Conservation (phyloP, 257 asterid genomes). For the Solanum paucissectum region DNA sequence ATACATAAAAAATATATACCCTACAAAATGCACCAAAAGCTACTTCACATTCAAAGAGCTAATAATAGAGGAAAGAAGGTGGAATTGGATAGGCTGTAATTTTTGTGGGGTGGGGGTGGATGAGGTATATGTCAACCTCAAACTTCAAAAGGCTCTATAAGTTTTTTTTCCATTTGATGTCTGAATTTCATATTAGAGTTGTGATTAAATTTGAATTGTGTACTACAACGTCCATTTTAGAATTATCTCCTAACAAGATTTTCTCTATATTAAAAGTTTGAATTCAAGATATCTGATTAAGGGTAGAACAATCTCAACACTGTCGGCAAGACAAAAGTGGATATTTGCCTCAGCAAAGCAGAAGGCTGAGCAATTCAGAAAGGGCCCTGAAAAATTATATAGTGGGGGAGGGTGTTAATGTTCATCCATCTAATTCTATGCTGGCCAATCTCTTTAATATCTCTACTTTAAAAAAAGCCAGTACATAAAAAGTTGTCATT, state of each 20-base stretch:
- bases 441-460: not conserved
- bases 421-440: not conserved
- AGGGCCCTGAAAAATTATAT: not conserved
- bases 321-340: not conserved
- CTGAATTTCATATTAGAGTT: not conserved
- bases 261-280: fast-evolving
- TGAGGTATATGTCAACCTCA: not conserved
- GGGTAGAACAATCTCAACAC: not conserved
- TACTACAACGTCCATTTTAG: fast-evolving
- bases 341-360: not conserved
- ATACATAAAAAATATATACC: not conserved
- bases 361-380: not conserved
- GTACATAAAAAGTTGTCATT: not conserved
- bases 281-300: no score
- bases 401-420: not conserved
- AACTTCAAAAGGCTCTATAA: no score
- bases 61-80: not conserved
- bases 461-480: not conserved
- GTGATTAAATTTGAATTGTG: no score
- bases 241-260: no score
- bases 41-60: not conserved
- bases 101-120: not conserved
- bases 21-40: not conserved
- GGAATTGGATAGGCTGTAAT: not conserved
- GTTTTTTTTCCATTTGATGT: no score